Evolutionary conservation across 2,329 filamentous ascomycete species (phyloP), one percentile per base, ranked within the genome.

Genomic region (Paracoccidioides brasiliensis): DNA sequence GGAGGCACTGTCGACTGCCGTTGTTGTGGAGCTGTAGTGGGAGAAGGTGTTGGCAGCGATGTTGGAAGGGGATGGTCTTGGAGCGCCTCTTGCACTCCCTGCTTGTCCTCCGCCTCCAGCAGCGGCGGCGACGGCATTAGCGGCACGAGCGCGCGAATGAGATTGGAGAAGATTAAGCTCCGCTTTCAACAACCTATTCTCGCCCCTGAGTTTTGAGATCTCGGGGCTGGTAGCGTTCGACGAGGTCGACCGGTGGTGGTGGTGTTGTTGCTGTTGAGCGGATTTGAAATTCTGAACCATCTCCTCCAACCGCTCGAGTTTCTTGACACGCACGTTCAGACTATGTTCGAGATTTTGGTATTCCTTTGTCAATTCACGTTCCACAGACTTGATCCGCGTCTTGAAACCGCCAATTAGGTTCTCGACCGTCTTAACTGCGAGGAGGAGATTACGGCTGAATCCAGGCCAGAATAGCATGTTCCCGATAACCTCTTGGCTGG

Each of bases 391-490:
- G 66, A 96, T 88, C 57, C 88, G 85, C 42, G 79, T 77, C 64
- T 88, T 86, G 75, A 95, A 95, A 7, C 82, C 81, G 15, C 80
- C 79, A 40, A 97, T 78, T 60, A 95, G 82, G 15, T 78, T 77
- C 74, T 97, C 93, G 55, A 97, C 84, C 2, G 84, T 88, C 75
- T 91, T 95, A 59, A 96, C 80, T 0, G 91, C 91, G 0, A 84
- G 81, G 45, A 96, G 72, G 32, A 98, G 78, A 67, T 96, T 97
- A 69, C 90, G 88, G 66, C 86, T 88, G 72, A 97, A 97, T 1
- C 86, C 88, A 0, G 87, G 85, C 73, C 73, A 76, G 63, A 76
- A 76, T 4, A 97, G 78, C 71, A 93, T 89, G 52, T 84, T 90
- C 0, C 84, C 83, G 58, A 98, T 86, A 12, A 90, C 84, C 64